Evolutionary conservation across 331 rosid genomes (phyloP), one percentile per base, ranked within the genome.

Genomic region (Malus hybrid): DNA sequence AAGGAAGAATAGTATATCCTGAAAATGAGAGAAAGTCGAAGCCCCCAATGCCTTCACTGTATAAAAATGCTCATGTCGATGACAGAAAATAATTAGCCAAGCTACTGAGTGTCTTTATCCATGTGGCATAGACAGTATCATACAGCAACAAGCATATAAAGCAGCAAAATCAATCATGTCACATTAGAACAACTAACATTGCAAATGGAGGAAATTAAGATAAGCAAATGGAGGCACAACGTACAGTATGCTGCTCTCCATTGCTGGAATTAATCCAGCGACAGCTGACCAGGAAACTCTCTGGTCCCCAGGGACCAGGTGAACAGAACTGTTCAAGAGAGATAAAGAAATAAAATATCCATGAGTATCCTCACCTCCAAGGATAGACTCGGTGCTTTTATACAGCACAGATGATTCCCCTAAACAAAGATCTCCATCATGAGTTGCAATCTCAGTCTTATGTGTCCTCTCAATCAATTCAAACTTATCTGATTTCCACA

Each of bases 401-500:
- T 93, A 93, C 75, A 79, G 83, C 33, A 93, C 85, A 46, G 79
- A 64, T 56, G 88, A 80, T 33, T 86, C 65, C 59, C 70, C 75
- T 67, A 71, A 65, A 67, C 81, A 77, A 50, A 84, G 67, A 77
- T 81, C 90, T 73, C 66, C 83, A 7, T 59, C 77, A 63, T 78
- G 83, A 73, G 72, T 77, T 78, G 61, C 85, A 81, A 55, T 77
- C 71, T 77, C 80, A 75, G 55, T 67, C 76, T 76, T 70, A 46
- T 80, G 81, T 54, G 28, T 85, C 32, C 71, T 86, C 81, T 91
- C 98, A 3, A 76, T 65, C 80, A 90, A 84, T 46, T 81, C 72
- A 80, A 85, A 93, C 85, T 91, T 90, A 73, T 90, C 89, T n/a
- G 82, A 77, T 65, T 83, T 64, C 98, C 97, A 93, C 8, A 85